Conservation (phyloP, 148 eudicot genomes). For the Spergularia marina region DNA sequence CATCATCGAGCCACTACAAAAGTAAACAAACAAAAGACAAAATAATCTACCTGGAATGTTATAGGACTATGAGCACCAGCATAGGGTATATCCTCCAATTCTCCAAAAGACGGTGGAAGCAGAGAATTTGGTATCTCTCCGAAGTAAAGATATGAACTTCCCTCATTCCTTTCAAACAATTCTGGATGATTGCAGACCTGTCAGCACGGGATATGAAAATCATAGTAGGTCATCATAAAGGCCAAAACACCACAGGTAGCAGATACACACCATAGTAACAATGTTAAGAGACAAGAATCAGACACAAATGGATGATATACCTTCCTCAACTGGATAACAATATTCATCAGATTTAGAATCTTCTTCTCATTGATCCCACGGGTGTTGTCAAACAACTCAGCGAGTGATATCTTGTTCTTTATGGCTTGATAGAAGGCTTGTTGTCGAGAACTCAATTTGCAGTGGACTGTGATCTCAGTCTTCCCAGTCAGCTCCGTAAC, state of each 20-base stretch:
- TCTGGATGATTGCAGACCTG: conserved; percentile 99
- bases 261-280: background rate
- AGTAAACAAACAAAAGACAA: background rate
- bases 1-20: background rate
- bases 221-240: background rate
- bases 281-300: conserved; percentile 4
- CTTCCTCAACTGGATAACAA: conserved; percentile 98
- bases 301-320: conserved; percentile 30
- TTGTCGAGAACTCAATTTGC: conserved; percentile 95
- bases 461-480: conserved; percentile 85
- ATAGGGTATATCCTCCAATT: conserved; percentile 74
- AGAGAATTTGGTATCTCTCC: conserved; percentile 83
- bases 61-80: conserved; percentile 84
- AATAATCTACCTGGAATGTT: conserved; percentile 56
- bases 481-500: conserved; percentile 87
- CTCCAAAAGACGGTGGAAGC: conserved; percentile 86
- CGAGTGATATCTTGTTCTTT: conserved; percentile 94
- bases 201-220: conserved; percentile 16
- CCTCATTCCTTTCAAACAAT: conserved; percentile 96
- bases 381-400: conserved; percentile 86
- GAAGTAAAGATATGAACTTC: conserved; percentile 77
- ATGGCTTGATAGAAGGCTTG: conserved; percentile 97
- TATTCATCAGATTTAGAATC: conserved; percentile 89
- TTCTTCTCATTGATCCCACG: conserved; percentile 93
- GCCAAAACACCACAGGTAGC: conserved; percentile 1